Evolutionary conservation across 2,329 filamentous ascomycete genomes (phyloP).

Genomic region (Claviceps monticola): DNA sequence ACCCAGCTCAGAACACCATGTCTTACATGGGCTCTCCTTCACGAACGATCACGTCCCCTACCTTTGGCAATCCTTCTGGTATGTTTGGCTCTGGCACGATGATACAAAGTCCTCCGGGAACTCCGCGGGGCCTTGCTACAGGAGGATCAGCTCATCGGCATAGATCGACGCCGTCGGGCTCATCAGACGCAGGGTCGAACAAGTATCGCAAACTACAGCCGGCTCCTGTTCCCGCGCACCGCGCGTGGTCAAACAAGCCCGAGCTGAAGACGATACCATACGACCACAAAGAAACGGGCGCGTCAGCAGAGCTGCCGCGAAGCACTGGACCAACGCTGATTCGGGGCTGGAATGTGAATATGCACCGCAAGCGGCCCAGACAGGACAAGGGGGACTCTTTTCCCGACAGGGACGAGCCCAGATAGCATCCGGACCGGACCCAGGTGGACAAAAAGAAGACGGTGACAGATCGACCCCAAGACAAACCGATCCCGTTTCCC

Average conservation of each 20-base stretch:
- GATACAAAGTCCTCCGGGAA: slow-evolving; percentile 23
- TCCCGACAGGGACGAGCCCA: slow-evolving; percentile 24
- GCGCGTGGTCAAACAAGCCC: slow-evolving; percentile 30
- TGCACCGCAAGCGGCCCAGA: slow-evolving; percentile 23
- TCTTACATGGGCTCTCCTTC: slow-evolving; percentile 22
- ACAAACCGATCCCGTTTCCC: slow-evolving; percentile 1
- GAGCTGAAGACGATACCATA: slow-evolving; percentile 47
- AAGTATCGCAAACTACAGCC: slow-evolving; percentile 47
- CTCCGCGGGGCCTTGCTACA: slow-evolving; percentile 15
- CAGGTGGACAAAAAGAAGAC: slow-evolving; percentile 9
- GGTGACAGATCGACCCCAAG: not conserved
- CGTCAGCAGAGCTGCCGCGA: slow-evolving; percentile 37
- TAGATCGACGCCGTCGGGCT: slow-evolving; percentile 24
- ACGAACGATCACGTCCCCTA: slow-evolving; percentile 20
- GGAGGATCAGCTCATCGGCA: slow-evolving; percentile 19
- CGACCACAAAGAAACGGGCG: slow-evolving; percentile 43
- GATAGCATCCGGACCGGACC: slow-evolving; percentile 21
- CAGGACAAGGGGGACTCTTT: slow-evolving; percentile 18
- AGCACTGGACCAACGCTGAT: slow-evolving; percentile 42
- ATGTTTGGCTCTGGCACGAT: slow-evolving; percentile 17
- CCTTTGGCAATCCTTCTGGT: slow-evolving; percentile 19
- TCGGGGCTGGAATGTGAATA: slow-evolving; percentile 40
- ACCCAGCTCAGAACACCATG: slow-evolving; percentile 16
- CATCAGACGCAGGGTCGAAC: slow-evolving; percentile 22
- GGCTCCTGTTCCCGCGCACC: slow-evolving; percentile 39